Percentiles rank a stretch among this genome's conserved stretches.
Evolutionary conservation across 2,329 filamentous ascomycete genomes (phyloP).

Genomic region (Talaromyces sp.): DNA sequence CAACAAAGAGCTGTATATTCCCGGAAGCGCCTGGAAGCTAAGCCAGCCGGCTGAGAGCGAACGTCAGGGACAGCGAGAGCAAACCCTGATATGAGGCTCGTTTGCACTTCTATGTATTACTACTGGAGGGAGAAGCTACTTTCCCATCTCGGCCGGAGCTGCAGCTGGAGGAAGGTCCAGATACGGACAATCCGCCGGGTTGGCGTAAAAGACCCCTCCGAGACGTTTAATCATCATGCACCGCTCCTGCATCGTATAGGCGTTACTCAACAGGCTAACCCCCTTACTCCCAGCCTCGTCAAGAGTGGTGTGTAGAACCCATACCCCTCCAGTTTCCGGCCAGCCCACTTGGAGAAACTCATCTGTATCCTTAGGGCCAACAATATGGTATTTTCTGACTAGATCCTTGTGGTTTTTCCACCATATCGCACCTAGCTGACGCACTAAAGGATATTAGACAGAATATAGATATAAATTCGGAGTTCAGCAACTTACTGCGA

Average conservation of each 20-base stretch:
- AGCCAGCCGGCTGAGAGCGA: not conserved
- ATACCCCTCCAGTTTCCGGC: not conserved
- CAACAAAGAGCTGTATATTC: not conserved
- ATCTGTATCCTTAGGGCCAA: not conserved
- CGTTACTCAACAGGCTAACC: not conserved
- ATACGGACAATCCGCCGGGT: not conserved
- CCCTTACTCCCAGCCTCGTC: not conserved
- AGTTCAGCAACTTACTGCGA: not conserved
- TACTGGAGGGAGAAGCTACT: too few relatives aligned
- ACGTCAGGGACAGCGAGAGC: not conserved
- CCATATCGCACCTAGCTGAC: not conserved
- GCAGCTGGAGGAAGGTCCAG: not conserved
- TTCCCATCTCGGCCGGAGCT: too few relatives aligned
- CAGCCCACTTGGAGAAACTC: not conserved
- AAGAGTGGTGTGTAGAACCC: not conserved
- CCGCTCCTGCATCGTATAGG: not conserved
- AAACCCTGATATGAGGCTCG: not conserved
- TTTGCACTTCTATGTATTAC: too few relatives aligned
- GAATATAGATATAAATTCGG: not conserved
- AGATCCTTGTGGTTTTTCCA: not conserved
- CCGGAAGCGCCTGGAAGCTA: not conserved
- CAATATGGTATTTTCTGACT: not conserved
- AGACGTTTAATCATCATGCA: not conserved
- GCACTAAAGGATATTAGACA: not conserved
- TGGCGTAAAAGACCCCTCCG: not conserved